Evolutionary conservation across 257 asterid species (phyloP), one percentile per base, ranked within the genome.

Genomic region (Dorcoceras hygrometricum): DNA sequence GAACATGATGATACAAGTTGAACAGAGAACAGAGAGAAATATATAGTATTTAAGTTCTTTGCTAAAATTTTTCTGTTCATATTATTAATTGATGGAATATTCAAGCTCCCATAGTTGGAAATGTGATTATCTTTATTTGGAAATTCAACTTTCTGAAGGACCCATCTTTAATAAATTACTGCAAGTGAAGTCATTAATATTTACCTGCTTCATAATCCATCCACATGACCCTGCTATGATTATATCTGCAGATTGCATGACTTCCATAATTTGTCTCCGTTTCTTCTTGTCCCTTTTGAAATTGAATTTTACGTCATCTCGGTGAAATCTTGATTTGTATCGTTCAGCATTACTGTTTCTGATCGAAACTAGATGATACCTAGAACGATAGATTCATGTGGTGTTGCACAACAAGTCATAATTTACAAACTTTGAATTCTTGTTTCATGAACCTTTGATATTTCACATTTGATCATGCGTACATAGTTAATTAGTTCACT

Each of bases 371-470:
- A 58, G 28, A n/a, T 25, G 58, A 25, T n/a, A 64, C 23, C 26
- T 23, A 24, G 29, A 5, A 3, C 9, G 23, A 25, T 23, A 46
- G 29, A 5, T 1, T 16, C 10, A 64, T 19, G 16, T 8, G 26
- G 27, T 14, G 24, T 62, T 59, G 28, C 50, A 29, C 54, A 23
- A 29, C 59, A 64, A 64, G 39, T 14, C 2, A 4, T 3, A 46
- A 19, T 31, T 3, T 59, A 25, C 67, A 60, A 60, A 9, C 27
- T 20, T 34, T 39, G 51, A 66, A 39, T 5, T 6, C 14, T 62
- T 25, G 60, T 67, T 67, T 67, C 11, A 19, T 32, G 7, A 60
- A 64, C 65, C 11, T 58, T 22, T 34, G 19, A 48, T 31, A 27
- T 25, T 22, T 31, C 7, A 11, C 23, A 22, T 39, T 65, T 57